phyloP scores from a whole-genome alignment of 345 rosid species.

The Nasturtium officinale region DNA sequence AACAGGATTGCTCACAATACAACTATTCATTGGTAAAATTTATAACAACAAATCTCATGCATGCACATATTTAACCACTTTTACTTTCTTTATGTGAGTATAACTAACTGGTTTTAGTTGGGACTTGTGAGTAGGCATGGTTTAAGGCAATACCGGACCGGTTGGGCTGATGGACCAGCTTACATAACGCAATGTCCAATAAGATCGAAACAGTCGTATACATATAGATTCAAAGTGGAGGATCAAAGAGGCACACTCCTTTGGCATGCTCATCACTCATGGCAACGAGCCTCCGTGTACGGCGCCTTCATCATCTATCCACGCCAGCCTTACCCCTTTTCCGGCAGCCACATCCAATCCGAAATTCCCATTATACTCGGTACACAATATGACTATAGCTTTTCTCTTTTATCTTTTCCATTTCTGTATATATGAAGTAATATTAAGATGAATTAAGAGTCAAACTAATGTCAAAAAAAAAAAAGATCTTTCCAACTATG shows the following conservation, averaged over 20 bases:
- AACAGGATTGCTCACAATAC: constrained; percentile 51
- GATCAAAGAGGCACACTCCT: constrained; percentile 66
- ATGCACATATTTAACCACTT: constrained; percentile 13
- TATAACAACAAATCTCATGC: constrained; percentile 13
- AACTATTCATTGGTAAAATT: constrained; percentile 58
- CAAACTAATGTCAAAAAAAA: background rate
- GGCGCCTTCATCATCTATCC: constrained; percentile 71
- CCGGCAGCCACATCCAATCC: constrained; percentile 45
- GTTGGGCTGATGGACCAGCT: constrained; percentile 79
- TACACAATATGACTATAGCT: constrained; percentile 20
- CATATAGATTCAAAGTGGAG: constrained; percentile 54
- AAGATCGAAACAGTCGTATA: constrained; percentile 52
- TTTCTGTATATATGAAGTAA: background rate
- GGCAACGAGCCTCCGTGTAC: constrained; percentile 72
- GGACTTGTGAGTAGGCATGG: constrained; percentile 57
- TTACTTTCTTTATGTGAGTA: background rate
- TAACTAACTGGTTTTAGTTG: background rate
- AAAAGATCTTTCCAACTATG: background rate
- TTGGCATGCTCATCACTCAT: constrained; percentile 67
- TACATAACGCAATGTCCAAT: constrained; percentile 73
- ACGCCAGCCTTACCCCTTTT: constrained; percentile 55
- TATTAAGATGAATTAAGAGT: background rate
- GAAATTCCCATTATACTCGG: constrained; percentile 68
- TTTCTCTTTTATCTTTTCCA: background rate
- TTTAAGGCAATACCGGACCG: constrained; percentile 58